Base-by-base conservation (phyloP, 2,329 filamentous ascomycete species). In the Fusarium sp. region DNA sequence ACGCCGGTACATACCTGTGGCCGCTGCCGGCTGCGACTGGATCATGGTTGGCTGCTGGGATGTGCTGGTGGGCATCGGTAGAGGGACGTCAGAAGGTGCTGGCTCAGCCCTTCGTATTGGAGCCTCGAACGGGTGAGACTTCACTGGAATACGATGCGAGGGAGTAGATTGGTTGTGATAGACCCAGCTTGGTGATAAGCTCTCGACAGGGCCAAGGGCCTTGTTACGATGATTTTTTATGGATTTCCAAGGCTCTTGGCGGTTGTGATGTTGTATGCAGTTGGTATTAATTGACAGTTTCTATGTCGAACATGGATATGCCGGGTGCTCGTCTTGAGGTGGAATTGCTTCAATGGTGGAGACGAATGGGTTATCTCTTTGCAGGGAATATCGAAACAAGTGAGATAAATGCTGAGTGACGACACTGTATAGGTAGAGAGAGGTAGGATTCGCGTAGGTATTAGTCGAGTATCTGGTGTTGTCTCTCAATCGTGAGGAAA, bases 41-140 rank as follows among this genome's bases (percentile, higher is more conserved):
- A 79, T 75, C 77, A 79, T 78, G 73, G 63, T 70, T 73, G 75
- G 70, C 41, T 76, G 76, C 57, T 73, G 73, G 69, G 76, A 70
- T 69, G 71, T 47, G 32, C 51, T 62, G 64, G 69, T 60, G 73
- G 75, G 73, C 70, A 70, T 69, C 38, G 32, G 56, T 51, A 28
- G 59, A 58, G 54, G 68, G 60, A 66, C 61, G 61, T 61, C 45
- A 73, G 50, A 59, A 38, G 64, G 42, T 62, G 56, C 55, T 55
- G 48, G 59, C 55, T 53, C 66, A 63, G 50, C 41, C 63, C 41
- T 59, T 78, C 66, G 72, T 75, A 69, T 77, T 68, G 56, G 66
- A 61, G 58, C 66, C 61, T 63, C 38, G 55, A 51, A 64, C 60
- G 61, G 62, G 51, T 61, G 66, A 73, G 44, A 47, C 38, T 48